Percentiles rank a stretch among this genome's conserved stretches.
These are phyloP conservation scores for Hypoxylon sp. DNA, from an alignment of 2,329 filamentous ascomycete genomes.

Conservation along the genomic window DNA sequence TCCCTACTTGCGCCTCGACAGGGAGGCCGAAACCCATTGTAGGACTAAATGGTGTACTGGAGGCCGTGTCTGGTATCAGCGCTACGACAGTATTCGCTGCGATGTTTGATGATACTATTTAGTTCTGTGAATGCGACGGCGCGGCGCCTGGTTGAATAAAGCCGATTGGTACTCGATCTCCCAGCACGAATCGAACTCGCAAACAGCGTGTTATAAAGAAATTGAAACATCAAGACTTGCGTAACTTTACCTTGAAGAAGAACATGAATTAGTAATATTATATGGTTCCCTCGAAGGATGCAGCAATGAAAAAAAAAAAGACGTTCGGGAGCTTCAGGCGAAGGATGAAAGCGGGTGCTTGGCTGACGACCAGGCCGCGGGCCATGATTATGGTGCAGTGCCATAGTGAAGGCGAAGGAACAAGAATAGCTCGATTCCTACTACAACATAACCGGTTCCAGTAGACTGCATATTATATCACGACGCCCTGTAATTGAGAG, in stretches of 20 bases:
- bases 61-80: not conserved
- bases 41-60: not conserved
- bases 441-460: conserved; percentile 1
- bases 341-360: not conserved
- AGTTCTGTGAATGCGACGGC: not conserved
- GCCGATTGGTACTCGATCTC: not conserved
- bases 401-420: conserved; percentile 16
- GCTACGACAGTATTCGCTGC: not conserved
- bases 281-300: not conserved
- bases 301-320: not conserved
- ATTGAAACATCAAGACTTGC: not conserved
- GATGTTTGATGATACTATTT: not conserved
- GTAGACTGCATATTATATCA: not conserved
- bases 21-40: conserved; percentile 9
- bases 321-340: not conserved
- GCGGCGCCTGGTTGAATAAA: not conserved
- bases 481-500: conserved; percentile 1
- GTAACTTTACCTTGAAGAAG: not conserved
- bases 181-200: not conserved
- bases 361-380: not conserved
- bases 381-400: conserved; percentile 8
- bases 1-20: conserved; percentile 26
- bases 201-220: not conserved
- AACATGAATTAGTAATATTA: not conserved
- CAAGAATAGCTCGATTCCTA: conserved; percentile 17